Conservation (phyloP, 2,329 filamentous ascomycete genomes). For the Stagonosporopsis cucurbitacearum region DNA sequence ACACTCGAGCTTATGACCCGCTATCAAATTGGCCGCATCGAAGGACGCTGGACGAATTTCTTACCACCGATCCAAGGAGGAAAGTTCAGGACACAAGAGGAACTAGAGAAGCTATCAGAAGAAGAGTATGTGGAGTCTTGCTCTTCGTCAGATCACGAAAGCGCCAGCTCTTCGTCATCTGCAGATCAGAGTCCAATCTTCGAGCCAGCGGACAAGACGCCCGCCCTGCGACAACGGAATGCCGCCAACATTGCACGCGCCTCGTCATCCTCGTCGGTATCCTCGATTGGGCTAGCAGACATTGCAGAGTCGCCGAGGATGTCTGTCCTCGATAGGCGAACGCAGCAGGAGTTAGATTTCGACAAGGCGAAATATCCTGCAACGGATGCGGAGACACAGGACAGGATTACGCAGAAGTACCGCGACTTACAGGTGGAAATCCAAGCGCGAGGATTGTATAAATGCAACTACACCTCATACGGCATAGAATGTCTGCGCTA, state of each 20-base stretch:
- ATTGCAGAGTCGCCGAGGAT: conserved; percentile 50
- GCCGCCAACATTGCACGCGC: conserved; percentile 46
- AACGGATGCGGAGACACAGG: conserved; percentile 75
- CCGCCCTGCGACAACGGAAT: conserved; percentile 47
- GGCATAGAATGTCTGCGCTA: conserved; percentile 77
- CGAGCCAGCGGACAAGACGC: conserved; percentile 56
- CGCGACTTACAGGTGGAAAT: conserved; percentile 77
- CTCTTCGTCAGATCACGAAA: conserved; percentile 36
- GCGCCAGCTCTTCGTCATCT: conserved; percentile 55
- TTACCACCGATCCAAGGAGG: conserved; percentile 91
- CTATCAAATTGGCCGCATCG: conserved; percentile 82
- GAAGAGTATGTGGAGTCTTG: conserved; percentile 33
- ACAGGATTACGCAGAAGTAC: conserved; percentile 79
- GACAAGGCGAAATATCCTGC: conserved; percentile 83
- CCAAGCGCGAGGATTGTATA: conserved; percentile 75
- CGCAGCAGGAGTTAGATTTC: conserved; percentile 74
- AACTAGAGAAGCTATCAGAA: conserved; percentile 46
- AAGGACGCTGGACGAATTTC: conserved; percentile 87
- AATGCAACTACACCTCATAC: conserved; percentile 85
- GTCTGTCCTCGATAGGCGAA: conserved; percentile 74
- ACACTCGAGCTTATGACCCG: conserved; percentile 77
- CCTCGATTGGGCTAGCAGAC: conserved; percentile 57
- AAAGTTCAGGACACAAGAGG: conserved; percentile 66
- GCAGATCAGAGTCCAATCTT: conserved; percentile 64
- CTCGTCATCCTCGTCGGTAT: conserved; percentile 67